Base-by-base conservation (phyloP, 2,329 filamentous ascomycete genomes). In the Neodidymelliopsis sp. region DNA sequence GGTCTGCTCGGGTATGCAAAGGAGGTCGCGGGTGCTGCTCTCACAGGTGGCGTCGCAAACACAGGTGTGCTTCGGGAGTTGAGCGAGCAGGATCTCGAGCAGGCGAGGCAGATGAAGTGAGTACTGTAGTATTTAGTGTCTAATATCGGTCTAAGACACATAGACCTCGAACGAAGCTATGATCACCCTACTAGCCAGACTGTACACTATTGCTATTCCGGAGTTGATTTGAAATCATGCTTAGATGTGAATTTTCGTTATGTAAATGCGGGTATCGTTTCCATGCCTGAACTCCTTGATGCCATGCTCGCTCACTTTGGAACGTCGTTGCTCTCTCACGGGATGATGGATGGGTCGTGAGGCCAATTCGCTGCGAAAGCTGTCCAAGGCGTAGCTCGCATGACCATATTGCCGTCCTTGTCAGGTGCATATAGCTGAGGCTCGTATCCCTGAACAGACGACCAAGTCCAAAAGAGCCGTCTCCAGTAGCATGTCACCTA, bases 71-170 rank as follows among this genome's bases (percentile, higher is more conserved):
- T 82, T 38, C 73, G 76, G 63, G 70, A 77, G 36, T 52, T 82
- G 46, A 81, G 81, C 63, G 74, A 78, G 61, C 69, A 68, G 24
- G 79, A 83, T 56, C 48, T 81, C 6, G 73, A 79, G 51, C 44
- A 71, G 73, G 49, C 66, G n/a, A 60, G 66, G 51, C 49, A 33
- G 4, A 55, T 58, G 56, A 46, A 55, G 53, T 63, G 45, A 58
- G 50, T 54, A 12, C 9, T 19, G 19, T 11, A 11, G 4, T 3
- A 5, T 10, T 11, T 18, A 23, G n/a, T n/a, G n/a, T n/a, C 16
- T n/a, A 40, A 35, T 20, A 12, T 6, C 6, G 27, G 45, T 43
- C 45, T 30, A 33, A 52, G 18, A 16, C 6, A 19, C 7, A 12
- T 36, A 52, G 37, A 43, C 24, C 38, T 13, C 33, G 10, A 28